Percentiles rank a stretch among this genome's conserved stretches.
Evolutionary conservation across 352 stramenopile genomes (phyloP).

Genomic region (Phytophthora litchii): DNA sequence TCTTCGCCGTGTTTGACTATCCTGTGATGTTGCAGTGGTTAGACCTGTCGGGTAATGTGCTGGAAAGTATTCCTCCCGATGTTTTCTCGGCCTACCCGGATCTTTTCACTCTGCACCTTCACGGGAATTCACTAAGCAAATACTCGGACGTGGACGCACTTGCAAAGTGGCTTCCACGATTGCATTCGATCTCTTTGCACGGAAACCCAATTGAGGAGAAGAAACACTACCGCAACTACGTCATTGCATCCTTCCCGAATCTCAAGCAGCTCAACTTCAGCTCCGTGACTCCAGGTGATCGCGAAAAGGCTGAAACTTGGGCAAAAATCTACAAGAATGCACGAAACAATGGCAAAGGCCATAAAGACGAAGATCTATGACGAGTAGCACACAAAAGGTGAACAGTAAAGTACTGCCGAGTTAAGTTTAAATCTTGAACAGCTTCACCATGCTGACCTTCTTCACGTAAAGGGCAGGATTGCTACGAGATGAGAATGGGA

Average conservation of each 20-base stretch:
- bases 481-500: too few species aligned
- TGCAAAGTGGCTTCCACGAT: conserved; percentile 44
- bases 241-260: conserved; percentile 67
- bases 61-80: conserved; percentile 39
- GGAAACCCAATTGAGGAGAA: conserved; percentile 88
- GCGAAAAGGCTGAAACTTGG: conserved; percentile 74
- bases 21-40: conserved; percentile 62
- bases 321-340: conserved; percentile 67
- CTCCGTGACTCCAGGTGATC: conserved; percentile 66
- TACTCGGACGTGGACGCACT: conserved; percentile 72
- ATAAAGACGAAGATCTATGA: conserved; percentile 20
- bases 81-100: conserved; percentile 54
- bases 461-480: too few species aligned
- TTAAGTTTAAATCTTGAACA: too few species aligned
- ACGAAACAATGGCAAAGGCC: conserved; percentile 12
- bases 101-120: conserved; percentile 74
- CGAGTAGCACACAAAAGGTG: background rate
- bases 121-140: conserved; percentile 68
- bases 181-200: conserved; percentile 77
- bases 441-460: too few species aligned
- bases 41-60: conserved; percentile 62
- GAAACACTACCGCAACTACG: conserved; percentile 88
- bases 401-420: too few species aligned
- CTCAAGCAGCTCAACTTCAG: conserved; percentile 83
- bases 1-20: conserved; percentile 55